Conservation (phyloP, 176 grass and related monocot genomes). For the Triticum timopheevii region DNA sequence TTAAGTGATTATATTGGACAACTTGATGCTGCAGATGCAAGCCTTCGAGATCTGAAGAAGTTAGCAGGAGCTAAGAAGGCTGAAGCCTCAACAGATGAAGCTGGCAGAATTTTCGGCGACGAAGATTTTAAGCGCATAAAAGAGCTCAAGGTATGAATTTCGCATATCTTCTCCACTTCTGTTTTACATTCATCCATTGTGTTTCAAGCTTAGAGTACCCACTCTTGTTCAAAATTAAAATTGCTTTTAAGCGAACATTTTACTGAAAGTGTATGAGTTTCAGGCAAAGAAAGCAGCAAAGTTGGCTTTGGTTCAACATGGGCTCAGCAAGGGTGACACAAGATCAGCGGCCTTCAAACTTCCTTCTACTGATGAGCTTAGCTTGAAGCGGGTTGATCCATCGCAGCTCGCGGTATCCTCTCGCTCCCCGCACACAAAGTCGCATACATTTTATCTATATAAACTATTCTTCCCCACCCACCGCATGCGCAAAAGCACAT, state of each 20-base stretch:
- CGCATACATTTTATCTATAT: neutral
- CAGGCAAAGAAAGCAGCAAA: slow-evolving; percentile 79
- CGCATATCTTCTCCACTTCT: neutral
- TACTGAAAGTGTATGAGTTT: slow-evolving; percentile 17
- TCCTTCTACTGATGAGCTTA: slow-evolving; percentile 73
- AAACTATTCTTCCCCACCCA: neutral
- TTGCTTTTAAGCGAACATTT: neutral
- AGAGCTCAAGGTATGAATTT: slow-evolving; percentile 72
- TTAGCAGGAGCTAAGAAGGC: slow-evolving; percentile 51
- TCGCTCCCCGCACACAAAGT: neutral
- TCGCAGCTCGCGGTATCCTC: slow-evolving; percentile 51
- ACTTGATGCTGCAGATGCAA: slow-evolving; percentile 74
- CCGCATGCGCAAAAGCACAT: neutral
- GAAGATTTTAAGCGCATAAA: slow-evolving; percentile 91
- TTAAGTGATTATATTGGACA: slow-evolving; percentile 58
- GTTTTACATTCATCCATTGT: neutral
- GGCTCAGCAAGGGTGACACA: slow-evolving; percentile 43
- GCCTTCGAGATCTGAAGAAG: slow-evolving; percentile 80
- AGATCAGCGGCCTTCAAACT: slow-evolving; percentile 50
- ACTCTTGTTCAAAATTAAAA: neutral
- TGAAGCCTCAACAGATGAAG: slow-evolving; percentile 42
- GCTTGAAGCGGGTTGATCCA: slow-evolving; percentile 68
- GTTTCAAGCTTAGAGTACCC: neutral
- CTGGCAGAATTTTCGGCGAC: slow-evolving; percentile 76
- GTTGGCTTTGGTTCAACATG: slow-evolving; percentile 64